Evolutionary conservation across 2,329 filamentous ascomycete species (phyloP).

Genomic region (Colletotrichum sp.): DNA sequence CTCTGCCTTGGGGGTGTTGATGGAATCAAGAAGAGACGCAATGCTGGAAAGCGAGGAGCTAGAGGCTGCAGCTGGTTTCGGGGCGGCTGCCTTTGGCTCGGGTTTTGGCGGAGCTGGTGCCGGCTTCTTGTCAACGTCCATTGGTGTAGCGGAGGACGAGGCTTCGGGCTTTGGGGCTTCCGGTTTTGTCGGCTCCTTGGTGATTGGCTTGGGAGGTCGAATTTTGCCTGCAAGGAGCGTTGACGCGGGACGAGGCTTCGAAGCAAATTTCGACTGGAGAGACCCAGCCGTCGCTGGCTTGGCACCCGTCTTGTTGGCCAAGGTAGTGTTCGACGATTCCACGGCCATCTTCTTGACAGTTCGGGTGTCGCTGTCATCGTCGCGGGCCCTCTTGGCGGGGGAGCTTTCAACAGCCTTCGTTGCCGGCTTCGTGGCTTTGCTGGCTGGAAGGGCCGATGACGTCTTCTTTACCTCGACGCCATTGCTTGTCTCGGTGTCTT

Average conservation of each 20-base stretch:
- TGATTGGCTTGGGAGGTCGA: slow-evolving; percentile 41
- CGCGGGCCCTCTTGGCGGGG: slow-evolving; percentile 40
- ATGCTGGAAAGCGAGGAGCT: slow-evolving; percentile 52
- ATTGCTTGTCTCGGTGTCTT: slow-evolving; percentile 32
- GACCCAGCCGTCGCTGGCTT: slow-evolving; percentile 31
- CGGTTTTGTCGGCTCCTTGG: slow-evolving; percentile 25
- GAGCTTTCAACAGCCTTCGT: slow-evolving; percentile 33
- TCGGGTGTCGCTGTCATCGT: slow-evolving; percentile 44
- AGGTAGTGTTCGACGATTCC: slow-evolving; percentile 39
- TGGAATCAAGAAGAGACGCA: slow-evolving; percentile 58
- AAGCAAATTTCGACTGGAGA: slow-evolving; percentile 29
- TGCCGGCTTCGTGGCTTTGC: slow-evolving; percentile 32
- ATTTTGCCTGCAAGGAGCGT: slow-evolving; percentile 54
- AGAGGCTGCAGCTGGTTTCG: slow-evolving; percentile 34
- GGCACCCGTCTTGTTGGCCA: slow-evolving; percentile 45
- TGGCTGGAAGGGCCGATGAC: slow-evolving; percentile 5
- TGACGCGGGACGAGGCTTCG: slow-evolving; percentile 31
- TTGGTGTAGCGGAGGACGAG: slow-evolving; percentile 2
- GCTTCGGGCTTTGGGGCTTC: slow-evolving; percentile 23
- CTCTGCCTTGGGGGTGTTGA: slow-evolving; percentile 48
- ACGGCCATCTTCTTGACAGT: slow-evolving; percentile 47
- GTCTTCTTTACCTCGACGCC: slow-evolving; percentile 27
- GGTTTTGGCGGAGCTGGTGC: slow-evolving; percentile 22
- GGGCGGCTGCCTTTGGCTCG: slow-evolving; percentile 26
- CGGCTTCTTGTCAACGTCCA: slow-evolving; percentile 21